Conservation (phyloP, 2,329 filamentous ascomycete species). For the Curvularia sp. region DNA sequence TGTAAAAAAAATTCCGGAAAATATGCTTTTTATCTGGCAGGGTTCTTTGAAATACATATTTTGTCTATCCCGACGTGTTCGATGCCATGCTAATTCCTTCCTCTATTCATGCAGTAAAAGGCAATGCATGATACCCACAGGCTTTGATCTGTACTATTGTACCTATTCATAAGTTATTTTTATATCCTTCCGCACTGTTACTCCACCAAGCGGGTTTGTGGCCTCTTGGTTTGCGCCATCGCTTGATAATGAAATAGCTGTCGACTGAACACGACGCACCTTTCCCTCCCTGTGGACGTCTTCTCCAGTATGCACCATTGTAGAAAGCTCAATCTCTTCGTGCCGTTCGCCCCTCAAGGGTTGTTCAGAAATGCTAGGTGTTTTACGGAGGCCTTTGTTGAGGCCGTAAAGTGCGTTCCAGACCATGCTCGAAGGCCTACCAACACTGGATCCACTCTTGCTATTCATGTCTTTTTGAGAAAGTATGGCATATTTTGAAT, state of each 20-base stretch:
- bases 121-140: not conserved
- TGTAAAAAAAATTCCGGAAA: not conserved
- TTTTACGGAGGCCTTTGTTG: not conserved
- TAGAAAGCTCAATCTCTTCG: not conserved
- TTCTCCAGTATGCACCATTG: not conserved
- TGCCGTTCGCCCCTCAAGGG: not conserved
- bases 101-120: no score
- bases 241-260: not conserved
- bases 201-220: not conserved
- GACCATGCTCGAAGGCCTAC: not conserved
- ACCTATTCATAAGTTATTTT: not conserved
- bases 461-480: not conserved
- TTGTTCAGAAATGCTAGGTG: not conserved
- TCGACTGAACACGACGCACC: not conserved
- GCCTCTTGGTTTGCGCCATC: not conserved
- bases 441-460: not conserved
- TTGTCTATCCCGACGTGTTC: not conserved
- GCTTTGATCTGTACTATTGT: not conserved
- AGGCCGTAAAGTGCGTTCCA: not conserved
- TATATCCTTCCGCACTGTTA: not conserved
- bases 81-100: not conserved
- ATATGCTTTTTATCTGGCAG: no score
- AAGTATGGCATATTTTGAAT: not conserved
- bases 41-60: no score
- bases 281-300: not conserved